Percentiles rank a stretch among this genome's conserved stretches.
These are phyloP conservation scores for Zymoseptoria brevis DNA, from an alignment of 2,329 filamentous ascomycete genomes.

Conservation along the genomic window DNA sequence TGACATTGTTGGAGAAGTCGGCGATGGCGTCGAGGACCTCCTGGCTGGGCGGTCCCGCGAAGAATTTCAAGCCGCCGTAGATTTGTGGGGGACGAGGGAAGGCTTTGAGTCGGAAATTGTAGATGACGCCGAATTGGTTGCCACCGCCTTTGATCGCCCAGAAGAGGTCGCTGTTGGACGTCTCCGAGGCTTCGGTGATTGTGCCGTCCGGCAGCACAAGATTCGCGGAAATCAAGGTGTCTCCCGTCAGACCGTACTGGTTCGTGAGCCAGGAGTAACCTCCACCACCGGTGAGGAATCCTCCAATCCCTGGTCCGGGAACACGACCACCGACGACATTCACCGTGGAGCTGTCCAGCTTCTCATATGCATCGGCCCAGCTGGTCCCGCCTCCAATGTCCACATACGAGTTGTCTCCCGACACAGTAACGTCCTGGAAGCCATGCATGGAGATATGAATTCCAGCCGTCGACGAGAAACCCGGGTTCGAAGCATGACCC, in stretches of 20 bases:
- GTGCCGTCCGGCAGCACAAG: conserved; percentile 7
- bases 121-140: conserved; percentile 7
- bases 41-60: background rate
- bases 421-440: conserved; percentile 4
- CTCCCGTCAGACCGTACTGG: conserved; percentile 4
- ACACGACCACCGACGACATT: conserved; percentile 9
- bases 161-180: conserved; percentile 26
- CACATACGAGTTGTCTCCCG: conserved; percentile 1
- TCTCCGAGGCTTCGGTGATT: background rate
- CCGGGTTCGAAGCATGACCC: conserved; percentile 8
- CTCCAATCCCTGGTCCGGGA: conserved; percentile 8
- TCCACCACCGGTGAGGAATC: conserved; percentile 6
- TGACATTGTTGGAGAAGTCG: conserved; percentile 1
- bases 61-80: conserved; percentile 5
- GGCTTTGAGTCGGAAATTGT: background rate
- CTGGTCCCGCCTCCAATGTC: conserved; percentile 5
- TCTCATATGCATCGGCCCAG: conserved; percentile 8
- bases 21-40: conserved; percentile 3
- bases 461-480: conserved; percentile 7
- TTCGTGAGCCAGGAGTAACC: conserved; percentile 9
- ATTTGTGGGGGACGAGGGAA: conserved; percentile 1
- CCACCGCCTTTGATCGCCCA: conserved; percentile 6
- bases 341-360: conserved; percentile 4
- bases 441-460: conserved; percentile 7
- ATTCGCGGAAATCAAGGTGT: conserved; percentile 4